Evolutionary conservation across 106 monocot species (phyloP), one percentile per base, ranked within the genome.

Genomic region (Dactylorhiza incarnata): DNA sequence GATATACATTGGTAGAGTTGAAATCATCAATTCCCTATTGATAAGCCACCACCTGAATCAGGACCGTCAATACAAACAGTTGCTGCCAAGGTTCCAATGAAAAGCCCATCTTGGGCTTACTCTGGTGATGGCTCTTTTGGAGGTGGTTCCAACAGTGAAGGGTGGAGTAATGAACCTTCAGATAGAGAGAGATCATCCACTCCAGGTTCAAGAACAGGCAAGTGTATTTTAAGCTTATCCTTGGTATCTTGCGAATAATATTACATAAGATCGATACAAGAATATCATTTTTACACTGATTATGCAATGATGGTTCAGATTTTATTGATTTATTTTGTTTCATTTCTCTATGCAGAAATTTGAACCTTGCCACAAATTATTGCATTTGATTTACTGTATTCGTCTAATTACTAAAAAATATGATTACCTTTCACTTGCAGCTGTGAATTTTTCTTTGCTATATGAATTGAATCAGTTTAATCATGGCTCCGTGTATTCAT

Each of bases 51-150:
- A 26, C 87, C 81, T 67, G 81, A 77, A 74, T 79, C 86, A 47
- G 83, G 74, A 6, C 83, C 80, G 49, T 85, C 88, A 22, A 71
- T 87, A 5, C 76, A 79, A 53, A 81, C 83, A 19, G 79, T 93
- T 68, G 96, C 93, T 45, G 96, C 96, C n/a, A 85, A 81, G 78
- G 96, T 97, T 53, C 96, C 91, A 20, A 94, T 94, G 81, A 90
- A 81, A 84, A 87, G 87, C 51, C 81, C 89, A 47, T 83, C 80
- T 16, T 79, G 89, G 77, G 87, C 82, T 52, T 61, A 71, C 74
- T 84, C 85, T 50, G 75, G 80, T 49, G 72, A 77, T 22, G 82
- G 82, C 52, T 70, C 73, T 12, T 48, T 46, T 43, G 84, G 76
- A 49, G 71, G 84, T 77, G 78, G 73, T 6, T 48, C 75, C 58